phyloP scores from a whole-genome alignment of 176 grass and related monocot genomes.

The Bromus sterilis region DNA sequence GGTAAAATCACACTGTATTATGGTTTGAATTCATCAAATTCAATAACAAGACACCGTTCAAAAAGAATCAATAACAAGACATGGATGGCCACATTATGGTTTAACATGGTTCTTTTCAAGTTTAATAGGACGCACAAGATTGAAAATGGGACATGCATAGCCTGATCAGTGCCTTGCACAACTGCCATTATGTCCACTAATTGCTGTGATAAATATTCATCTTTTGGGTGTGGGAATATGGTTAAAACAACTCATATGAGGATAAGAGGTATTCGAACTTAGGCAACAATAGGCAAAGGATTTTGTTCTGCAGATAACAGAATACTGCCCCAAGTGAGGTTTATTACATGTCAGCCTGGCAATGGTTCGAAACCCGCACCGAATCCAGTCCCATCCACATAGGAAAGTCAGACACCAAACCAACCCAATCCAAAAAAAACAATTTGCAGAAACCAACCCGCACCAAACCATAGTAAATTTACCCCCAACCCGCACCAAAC shows the following conservation, averaged over 20 bases:
- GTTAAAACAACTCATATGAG: constrained; percentile 1
- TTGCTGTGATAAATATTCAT: background rate
- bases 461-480: too few relatives aligned
- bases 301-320: background rate
- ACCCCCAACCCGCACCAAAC: too few relatives aligned
- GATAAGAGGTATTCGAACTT: background rate
- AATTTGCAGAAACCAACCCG: too few relatives aligned
- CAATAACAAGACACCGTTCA: background rate
- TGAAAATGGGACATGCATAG: background rate
- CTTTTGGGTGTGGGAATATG: background rate
- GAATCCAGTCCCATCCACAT: too few relatives aligned
- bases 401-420: too few relatives aligned
- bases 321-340: background rate
- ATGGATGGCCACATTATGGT: background rate
- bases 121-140: background rate
- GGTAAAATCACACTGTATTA: background rate
- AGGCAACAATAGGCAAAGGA: background rate
- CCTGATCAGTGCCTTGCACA: background rate
- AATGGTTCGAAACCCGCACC: too few relatives aligned
- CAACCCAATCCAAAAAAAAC: too few relatives aligned
- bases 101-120: background rate
- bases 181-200: background rate
- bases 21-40: background rate
- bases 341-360: too few relatives aligned
- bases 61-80: background rate